These are phyloP conservation scores for Globisporangium iwayamae DNA, from an alignment of 352 stramenopile genomes.

Conservation along the genomic window DNA sequence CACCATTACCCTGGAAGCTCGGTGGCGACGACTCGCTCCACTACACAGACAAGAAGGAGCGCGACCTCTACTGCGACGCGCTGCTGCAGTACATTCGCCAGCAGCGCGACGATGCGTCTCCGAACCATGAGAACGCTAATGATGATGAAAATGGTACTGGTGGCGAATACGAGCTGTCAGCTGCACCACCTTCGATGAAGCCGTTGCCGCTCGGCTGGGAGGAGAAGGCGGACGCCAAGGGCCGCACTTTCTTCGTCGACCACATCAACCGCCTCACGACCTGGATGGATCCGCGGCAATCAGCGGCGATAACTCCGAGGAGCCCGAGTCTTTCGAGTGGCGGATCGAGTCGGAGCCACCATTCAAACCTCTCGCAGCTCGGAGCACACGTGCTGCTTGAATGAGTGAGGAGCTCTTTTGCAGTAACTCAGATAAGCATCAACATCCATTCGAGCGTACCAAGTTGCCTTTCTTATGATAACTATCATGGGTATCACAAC, in stretches of 20 bases:
- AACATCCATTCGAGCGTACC: background rate
- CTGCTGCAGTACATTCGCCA: constrained; percentile 71
- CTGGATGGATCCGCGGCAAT: constrained; percentile 50
- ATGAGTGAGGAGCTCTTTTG: background rate
- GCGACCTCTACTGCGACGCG: constrained; percentile 65
- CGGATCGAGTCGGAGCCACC: constrained; percentile 8
- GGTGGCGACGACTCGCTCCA: constrained; percentile 26
- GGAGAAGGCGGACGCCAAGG: constrained; percentile 64
- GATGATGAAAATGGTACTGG: constrained; percentile 11
- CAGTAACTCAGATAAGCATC: background rate
- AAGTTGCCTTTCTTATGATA: background rate
- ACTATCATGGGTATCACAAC: background rate
- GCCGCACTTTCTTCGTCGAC: constrained; percentile 68
- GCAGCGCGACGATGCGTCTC: constrained; percentile 45
- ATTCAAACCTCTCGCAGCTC: constrained; percentile 16
- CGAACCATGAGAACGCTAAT: background rate
- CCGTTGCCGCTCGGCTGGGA: constrained; percentile 68
- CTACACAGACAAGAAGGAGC: constrained; percentile 46
- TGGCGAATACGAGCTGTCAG: background rate
- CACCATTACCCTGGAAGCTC: constrained; percentile 29
- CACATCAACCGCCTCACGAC: constrained; percentile 74
- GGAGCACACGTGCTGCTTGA: constrained; percentile 13
- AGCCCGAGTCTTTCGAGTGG: constrained; percentile 6
- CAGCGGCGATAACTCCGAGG: background rate
- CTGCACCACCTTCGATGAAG: background rate